These are phyloP conservation scores for Stephania yunnanensis DNA, from an alignment of 164 flowering plant species.

Conservation along the genomic window DNA sequence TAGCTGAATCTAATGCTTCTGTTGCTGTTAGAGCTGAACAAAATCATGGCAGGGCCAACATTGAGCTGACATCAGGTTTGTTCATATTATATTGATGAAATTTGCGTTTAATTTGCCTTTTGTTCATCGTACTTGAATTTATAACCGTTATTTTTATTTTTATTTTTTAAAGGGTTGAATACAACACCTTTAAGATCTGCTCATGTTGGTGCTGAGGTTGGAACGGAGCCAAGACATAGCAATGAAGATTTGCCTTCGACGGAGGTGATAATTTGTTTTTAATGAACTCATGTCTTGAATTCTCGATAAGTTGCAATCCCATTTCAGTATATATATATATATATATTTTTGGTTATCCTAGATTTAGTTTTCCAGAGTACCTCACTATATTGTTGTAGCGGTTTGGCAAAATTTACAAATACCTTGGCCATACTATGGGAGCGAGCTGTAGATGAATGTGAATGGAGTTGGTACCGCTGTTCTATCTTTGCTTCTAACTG, in stretches of 20 bases:
- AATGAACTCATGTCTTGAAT: background rate
- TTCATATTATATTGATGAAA: background rate
- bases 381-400: background rate
- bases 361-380: background rate
- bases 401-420: background rate
- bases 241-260: slow-evolving; percentile 31
- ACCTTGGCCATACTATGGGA: background rate
- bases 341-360: background rate
- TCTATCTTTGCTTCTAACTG: background rate
- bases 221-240: slow-evolving; percentile 29
- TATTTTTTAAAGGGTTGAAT: slow-evolving; percentile 38
- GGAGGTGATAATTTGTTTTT: slow-evolving; percentile 37
- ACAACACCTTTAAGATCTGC: slow-evolving; percentile 37
- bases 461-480: background rate
- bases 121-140: background rate
- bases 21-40: slow-evolving; percentile 36
- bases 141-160: slow-evolving; percentile 12
- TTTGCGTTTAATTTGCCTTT: background rate
- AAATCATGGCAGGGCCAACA: slow-evolving; percentile 34
- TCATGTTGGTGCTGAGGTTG: slow-evolving; percentile 31
- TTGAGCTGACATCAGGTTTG: slow-evolving; percentile 50
- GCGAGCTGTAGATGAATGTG: background rate
- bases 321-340: background rate
- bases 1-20: slow-evolving; percentile 30
- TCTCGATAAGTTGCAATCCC: background rate